phyloP scores from a whole-genome alignment of 2,329 filamentous ascomycete species.

The Cordyceps farinosa region DNA sequence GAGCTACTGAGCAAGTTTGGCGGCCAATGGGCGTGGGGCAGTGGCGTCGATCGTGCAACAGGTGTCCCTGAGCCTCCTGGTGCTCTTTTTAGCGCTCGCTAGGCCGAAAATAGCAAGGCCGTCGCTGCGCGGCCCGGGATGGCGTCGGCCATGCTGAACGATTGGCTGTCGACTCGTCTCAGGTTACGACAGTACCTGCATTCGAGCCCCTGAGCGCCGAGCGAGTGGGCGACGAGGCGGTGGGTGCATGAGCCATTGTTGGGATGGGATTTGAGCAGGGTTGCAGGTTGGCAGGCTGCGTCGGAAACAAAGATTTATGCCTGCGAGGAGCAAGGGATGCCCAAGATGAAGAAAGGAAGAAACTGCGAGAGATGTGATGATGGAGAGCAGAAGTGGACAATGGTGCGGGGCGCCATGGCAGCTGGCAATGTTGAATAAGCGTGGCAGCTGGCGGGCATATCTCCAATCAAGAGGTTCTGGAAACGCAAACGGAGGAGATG shows the following conservation, averaged over 20 bases:
- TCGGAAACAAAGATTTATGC: background rate
- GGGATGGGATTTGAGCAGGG: background rate
- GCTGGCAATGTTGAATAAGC: background rate
- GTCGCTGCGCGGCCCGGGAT: conserved; percentile 4
- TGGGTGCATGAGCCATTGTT: background rate
- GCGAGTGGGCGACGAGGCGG: background rate
- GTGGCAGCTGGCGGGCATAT: background rate
- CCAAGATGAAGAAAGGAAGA: background rate
- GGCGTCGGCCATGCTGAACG: conserved; percentile 20
- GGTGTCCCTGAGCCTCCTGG: conserved; percentile 6
- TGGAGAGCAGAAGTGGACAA: background rate
- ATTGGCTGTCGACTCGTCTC: conserved; percentile 35
- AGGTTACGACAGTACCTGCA: conserved; percentile 29
- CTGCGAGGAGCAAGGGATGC: background rate
- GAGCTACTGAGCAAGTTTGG: background rate
- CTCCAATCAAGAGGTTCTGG: background rate
- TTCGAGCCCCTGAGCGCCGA: conserved; percentile 19
- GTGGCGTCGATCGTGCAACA: conserved; percentile 15
- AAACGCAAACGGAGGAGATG: background rate
- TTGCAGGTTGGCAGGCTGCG: background rate
- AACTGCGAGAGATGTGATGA: background rate
- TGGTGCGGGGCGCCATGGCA: background rate
- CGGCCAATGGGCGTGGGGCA: background rate
- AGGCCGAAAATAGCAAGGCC: background rate
- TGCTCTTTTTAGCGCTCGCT: conserved; percentile 8